These are phyloP conservation scores for Penicillium sp. DNA, from an alignment of 2,329 filamentous ascomycete species.

Conservation along the genomic window DNA sequence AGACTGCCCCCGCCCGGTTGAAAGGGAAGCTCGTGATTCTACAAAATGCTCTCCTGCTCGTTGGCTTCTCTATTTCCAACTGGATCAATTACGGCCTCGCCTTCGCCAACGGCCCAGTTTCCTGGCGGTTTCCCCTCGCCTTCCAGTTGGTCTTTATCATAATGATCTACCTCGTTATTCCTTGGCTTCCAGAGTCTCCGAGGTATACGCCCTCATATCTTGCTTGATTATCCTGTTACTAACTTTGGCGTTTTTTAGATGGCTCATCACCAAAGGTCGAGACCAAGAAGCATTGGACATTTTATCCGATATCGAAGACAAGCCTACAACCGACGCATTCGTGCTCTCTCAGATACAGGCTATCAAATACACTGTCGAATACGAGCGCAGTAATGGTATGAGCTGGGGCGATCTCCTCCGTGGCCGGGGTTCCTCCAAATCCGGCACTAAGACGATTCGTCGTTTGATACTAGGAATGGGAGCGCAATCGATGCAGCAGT, in stretches of 20 bases:
- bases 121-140: slow-evolving; percentile 20
- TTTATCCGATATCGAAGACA: slow-evolving; percentile 43
- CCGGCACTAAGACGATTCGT: slow-evolving; percentile 35
- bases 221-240: not conserved
- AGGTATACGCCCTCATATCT: not conserved
- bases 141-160: slow-evolving; percentile 20
- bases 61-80: slow-evolving; percentile 15
- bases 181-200: slow-evolving; percentile 19
- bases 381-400: slow-evolving; percentile 55
- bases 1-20: slow-evolving; percentile 35
- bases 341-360: slow-evolving; percentile 49
- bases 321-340: slow-evolving; percentile 44
- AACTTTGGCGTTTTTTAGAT: slow-evolving; percentile 4
- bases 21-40: slow-evolving; percentile 55
- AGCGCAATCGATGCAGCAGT: slow-evolving; percentile 45
- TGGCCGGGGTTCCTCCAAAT: slow-evolving; percentile 36
- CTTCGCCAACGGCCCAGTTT: slow-evolving; percentile 7
- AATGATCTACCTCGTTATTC: slow-evolving; percentile 8
- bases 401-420: slow-evolving; percentile 56
- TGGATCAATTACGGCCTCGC: slow-evolving; percentile 19
- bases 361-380: slow-evolving; percentile 55
- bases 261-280: slow-evolving; percentile 27
- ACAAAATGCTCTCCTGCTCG: slow-evolving; percentile 33
- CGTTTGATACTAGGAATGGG: slow-evolving; percentile 53
- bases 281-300: slow-evolving; percentile 48